Percentiles rank a stretch among this genome's conserved stretches.
Conservation (phyloP, 1,284 basidiomycete species). For the Microstroma glucosiphilum region DNA sequence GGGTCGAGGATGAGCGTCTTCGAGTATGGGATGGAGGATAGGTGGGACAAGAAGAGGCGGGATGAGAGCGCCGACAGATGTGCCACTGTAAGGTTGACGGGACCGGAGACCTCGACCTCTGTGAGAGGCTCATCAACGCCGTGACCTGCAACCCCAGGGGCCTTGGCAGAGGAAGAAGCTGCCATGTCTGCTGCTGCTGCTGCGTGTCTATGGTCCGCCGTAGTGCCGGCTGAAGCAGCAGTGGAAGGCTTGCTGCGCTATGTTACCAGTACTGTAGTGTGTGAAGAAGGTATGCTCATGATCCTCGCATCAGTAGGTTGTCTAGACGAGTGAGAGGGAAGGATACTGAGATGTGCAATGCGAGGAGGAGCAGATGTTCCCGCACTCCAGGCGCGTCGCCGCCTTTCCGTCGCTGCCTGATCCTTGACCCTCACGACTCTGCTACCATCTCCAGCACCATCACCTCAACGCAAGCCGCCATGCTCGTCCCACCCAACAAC, state of each 20-base stretch:
- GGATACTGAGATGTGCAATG: too few relatives aligned
- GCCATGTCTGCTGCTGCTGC: constrained; percentile 3
- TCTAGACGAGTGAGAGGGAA: too few relatives aligned
- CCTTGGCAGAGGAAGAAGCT: neutral
- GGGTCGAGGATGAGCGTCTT: constrained; percentile 93
- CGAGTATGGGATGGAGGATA: constrained; percentile 50
- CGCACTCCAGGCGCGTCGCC: neutral
- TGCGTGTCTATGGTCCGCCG: neutral
- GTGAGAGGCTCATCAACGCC: too few relatives aligned
- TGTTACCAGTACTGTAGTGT: too few relatives aligned
- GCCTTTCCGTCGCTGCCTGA: neutral
- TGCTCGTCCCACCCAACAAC: constrained; percentile 56
- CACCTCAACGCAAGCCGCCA: constrained; percentile 11
- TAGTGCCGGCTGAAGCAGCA: too few relatives aligned
- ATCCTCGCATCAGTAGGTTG: too few relatives aligned
- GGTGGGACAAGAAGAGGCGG: constrained; percentile 20
- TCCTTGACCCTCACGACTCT: neutral
- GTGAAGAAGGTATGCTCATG: too few relatives aligned
- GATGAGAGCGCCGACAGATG: neutral
- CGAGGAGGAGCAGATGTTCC: too few relatives aligned
- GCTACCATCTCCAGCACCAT: neutral
- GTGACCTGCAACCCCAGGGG: neutral
- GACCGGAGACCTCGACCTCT: neutral
- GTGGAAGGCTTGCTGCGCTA: too few relatives aligned
- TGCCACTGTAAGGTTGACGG: neutral